Percentiles rank a stretch among this genome's conserved stretches.
Evolutionary conservation across 495 filamentous ascomycete genomes (phyloP).

Genomic region (Neurospora sp.): DNA sequence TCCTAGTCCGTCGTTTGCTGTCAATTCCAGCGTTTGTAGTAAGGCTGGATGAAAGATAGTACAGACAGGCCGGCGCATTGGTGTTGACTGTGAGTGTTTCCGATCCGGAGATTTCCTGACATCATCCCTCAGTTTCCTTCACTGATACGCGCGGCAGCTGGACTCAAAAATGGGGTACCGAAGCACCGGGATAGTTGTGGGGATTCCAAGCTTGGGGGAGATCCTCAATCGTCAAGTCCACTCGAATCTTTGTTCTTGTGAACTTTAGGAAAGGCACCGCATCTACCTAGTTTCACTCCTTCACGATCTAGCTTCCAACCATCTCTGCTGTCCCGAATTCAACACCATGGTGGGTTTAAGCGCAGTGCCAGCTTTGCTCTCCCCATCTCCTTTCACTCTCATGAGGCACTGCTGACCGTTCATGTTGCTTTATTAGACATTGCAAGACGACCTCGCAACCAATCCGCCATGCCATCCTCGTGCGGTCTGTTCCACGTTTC

Average conservation of each 20-base stretch:
- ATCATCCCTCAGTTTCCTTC: not conserved
- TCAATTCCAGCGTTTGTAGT: not conserved
- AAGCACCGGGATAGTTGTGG: not conserved
- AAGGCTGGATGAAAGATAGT: not conserved
- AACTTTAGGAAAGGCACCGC: not conserved
- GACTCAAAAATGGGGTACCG: not conserved
- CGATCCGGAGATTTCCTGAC: not conserved
- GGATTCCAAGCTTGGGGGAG: not conserved
- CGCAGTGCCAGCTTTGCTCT: not conserved
- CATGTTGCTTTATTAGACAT: constrained; percentile 14
- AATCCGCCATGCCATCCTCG: constrained; percentile 82
- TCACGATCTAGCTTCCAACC: not conserved
- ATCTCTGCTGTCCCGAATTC: not conserved
- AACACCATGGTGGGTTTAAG: constrained; percentile 3
- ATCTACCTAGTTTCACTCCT: not conserved
- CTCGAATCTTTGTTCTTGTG: not conserved
- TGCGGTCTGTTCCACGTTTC: constrained; percentile 53
- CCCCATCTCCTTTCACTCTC: not conserved
- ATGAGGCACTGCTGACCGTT: not conserved
- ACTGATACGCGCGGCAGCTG: not conserved
- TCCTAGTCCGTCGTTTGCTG: not conserved
- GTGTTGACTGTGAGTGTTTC: not conserved
- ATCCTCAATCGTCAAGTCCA: not conserved
- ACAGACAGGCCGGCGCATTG: not conserved
- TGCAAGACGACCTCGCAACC: constrained; percentile 58